Evolutionary conservation across 805 yeast species (phyloP), one percentile per base, ranked within the genome.

Genomic region (Schwanniomyces occidentalis): DNA sequence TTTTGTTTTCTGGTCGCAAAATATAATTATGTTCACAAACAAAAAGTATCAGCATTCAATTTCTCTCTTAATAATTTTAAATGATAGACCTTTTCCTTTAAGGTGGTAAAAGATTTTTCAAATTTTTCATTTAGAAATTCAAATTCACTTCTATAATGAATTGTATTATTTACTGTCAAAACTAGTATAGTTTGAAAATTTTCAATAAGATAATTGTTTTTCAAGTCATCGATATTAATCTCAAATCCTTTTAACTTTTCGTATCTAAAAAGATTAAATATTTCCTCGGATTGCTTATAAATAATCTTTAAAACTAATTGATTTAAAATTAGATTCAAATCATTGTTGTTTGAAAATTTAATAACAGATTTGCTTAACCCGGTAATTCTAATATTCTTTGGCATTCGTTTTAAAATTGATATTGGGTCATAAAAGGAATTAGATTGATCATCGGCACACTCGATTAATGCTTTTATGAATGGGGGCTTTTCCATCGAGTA

Each of bases 381-480:
- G 4, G 72, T 77, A 30, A 91, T 78, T 39, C 73, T 71, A 46
- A 81, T 70, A 18, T 76, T 70, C 7, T 64, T 60, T 0, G 91
- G 85, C 40, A 90, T 82, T 19, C 78, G 63, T 37, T 73, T 65
- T 20, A 90, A 66, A 9, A 90, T 82, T 1, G 76, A 75, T n/a
- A 80, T 71, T 3, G 93, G 87, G 46, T 81, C 84, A 47, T 64
- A 63, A 35, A 52, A 65, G 21, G 53, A 51, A 42, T 50, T 58
- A 2, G 68, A 54, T 28, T 72, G 71, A 32, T 73, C 80, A 44
- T 84, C 86, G 1, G 85, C 79, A 35, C 76, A 68, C 38, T 83
- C 82, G 37, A 93, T 71, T 30, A 91, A 64, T 5, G 85, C 84
- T 41, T 78, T 76, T 27, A 91, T 82, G 51, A 87, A 89, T n/a